Conservation (phyloP, 1,139 yeast species). For the Trichomonascaceae sp. region DNA sequence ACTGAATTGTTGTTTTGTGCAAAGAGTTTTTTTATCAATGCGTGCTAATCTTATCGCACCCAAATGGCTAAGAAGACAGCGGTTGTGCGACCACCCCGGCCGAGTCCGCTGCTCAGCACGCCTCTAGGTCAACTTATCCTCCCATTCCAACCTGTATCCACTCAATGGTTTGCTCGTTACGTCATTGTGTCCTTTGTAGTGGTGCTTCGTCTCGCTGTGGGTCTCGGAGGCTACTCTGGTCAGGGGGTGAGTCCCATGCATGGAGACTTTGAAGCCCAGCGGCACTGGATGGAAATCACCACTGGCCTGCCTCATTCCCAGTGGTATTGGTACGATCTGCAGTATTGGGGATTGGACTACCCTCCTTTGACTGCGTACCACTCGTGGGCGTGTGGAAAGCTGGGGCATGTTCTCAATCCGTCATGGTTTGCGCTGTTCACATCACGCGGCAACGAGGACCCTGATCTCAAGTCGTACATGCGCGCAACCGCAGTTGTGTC, state of each 20-base stretch:
- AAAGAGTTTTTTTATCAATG: no score
- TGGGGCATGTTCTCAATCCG: constrained; percentile 48
- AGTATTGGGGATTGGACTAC: constrained; percentile 95
- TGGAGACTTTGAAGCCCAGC: constrained; percentile 96
- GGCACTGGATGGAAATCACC: constrained; percentile 96
- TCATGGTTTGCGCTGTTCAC: constrained; percentile 62
- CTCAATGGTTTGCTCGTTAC: constrained; percentile 84
- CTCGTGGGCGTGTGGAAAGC: constrained; percentile 62
- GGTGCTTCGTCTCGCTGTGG: constrained; percentile 71
- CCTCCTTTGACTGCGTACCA: constrained; percentile 96
- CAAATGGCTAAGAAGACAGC: no score
- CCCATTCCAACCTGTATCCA: constrained; percentile 56
- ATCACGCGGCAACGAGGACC: constrained; percentile 65
- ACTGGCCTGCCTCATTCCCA: constrained; percentile 52
- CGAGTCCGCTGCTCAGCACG: constrained; percentile 28
- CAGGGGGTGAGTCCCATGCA: constrained; percentile 52
- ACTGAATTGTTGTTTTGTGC: no score
- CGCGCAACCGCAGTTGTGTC: constrained; percentile 64
- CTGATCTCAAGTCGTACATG: constrained; percentile 68
- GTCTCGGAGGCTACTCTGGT: constrained; percentile 78
- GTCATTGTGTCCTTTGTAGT: constrained; percentile 63
- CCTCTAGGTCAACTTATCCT: constrained; percentile 47
- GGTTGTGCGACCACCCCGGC: no score
- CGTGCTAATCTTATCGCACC: no score
- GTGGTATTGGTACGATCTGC: constrained; percentile 85